phyloP scores from a whole-genome alignment of 2,329 filamentous ascomycete species.

The Paraphaeosphaeria minitans region DNA sequence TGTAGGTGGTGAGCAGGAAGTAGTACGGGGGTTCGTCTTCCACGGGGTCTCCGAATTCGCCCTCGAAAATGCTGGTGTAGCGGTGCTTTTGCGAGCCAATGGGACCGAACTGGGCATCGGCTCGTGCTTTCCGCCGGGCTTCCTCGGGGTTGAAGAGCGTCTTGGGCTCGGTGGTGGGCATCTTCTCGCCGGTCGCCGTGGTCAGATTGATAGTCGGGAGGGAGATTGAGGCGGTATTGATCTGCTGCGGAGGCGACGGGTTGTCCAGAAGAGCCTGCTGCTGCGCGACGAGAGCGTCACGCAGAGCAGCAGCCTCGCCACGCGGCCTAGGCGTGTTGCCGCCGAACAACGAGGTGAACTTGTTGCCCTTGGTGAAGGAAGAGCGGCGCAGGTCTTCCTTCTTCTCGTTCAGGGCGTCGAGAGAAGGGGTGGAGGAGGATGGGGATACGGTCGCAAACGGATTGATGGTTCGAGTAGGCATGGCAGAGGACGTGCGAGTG shows the following conservation, averaged over 20 bases:
- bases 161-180: conserved; percentile 72
- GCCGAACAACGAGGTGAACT: conserved; percentile 82
- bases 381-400: conserved; percentile 55
- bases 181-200: conserved; percentile 77
- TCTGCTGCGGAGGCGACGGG: conserved; percentile 66
- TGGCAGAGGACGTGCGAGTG: conserved; percentile 45
- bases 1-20: conserved; percentile 95
- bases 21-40: conserved; percentile 97
- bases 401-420: conserved; percentile 61
- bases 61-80: conserved; percentile 87
- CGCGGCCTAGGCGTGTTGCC: conserved; percentile 78
- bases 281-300: conserved; percentile 66
- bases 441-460: conserved; percentile 61
- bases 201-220: conserved; percentile 92
- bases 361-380: conserved; percentile 65
- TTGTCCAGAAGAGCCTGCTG: conserved; percentile 66
- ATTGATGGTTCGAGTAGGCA: conserved; percentile 67
- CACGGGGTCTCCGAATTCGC: conserved; percentile 79
- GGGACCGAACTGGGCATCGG: conserved; percentile 91
- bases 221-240: conserved; percentile 74
- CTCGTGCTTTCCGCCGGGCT: conserved; percentile 72
- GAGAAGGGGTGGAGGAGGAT: conserved; percentile 54
- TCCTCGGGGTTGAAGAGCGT: conserved; percentile 90
- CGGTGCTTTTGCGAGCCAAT: conserved; percentile 79
- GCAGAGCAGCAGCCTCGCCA: conserved; percentile 64